Percentiles rank a stretch among this genome's conserved stretches.
These are phyloP conservation scores for Microdochium nivale DNA, from an alignment of 2,329 filamentous ascomycete species.

Conservation along the genomic window DNA sequence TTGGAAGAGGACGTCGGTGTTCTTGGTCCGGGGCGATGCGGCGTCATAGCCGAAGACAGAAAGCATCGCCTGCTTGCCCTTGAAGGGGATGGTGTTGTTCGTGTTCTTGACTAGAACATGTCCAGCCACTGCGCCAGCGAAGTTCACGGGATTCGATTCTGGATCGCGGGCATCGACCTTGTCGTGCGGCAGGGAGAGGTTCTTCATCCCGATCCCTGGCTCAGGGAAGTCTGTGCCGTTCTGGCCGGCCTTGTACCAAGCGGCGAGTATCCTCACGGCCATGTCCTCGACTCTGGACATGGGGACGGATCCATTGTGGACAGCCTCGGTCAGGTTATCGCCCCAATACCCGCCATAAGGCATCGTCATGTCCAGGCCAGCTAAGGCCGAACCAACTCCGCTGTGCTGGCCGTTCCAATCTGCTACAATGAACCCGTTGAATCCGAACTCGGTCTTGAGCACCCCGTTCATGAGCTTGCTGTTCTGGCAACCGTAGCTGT, in stretches of 20 bases:
- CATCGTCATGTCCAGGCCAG: slow-evolving; percentile 65
- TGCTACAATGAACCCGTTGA: slow-evolving; percentile 59
- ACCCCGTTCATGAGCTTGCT: slow-evolving; percentile 60
- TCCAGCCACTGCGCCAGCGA: slow-evolving; percentile 48
- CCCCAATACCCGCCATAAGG: slow-evolving; percentile 50
- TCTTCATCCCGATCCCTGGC: slow-evolving; percentile 49
- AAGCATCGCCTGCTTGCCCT: slow-evolving; percentile 42
- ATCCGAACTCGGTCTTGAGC: slow-evolving; percentile 54
- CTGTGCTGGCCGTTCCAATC: slow-evolving; percentile 64
- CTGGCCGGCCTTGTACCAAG: slow-evolving; percentile 50
- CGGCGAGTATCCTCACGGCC: slow-evolving; percentile 58
- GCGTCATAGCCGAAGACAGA: slow-evolving; percentile 60
- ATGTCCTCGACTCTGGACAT: slow-evolving; percentile 70
- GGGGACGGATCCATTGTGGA: slow-evolving; percentile 68
- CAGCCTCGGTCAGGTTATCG: slow-evolving; percentile 60
- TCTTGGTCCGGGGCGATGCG: slow-evolving; percentile 33
- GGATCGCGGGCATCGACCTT: slow-evolving; percentile 40
- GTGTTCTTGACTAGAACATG: slow-evolving; percentile 74
- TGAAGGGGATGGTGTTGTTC: slow-evolving; percentile 52
- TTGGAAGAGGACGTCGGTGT: slow-evolving; percentile 34
- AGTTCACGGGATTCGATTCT: slow-evolving; percentile 30
- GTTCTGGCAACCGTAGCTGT: slow-evolving; percentile 67
- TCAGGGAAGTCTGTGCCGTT: slow-evolving; percentile 33
- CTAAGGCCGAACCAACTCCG: slow-evolving; percentile 41
- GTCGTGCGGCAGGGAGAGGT: slow-evolving; percentile 39